phyloP scores from a whole-genome alignment of 2,329 filamentous ascomycete genomes.

The Xylaria sp. region DNA sequence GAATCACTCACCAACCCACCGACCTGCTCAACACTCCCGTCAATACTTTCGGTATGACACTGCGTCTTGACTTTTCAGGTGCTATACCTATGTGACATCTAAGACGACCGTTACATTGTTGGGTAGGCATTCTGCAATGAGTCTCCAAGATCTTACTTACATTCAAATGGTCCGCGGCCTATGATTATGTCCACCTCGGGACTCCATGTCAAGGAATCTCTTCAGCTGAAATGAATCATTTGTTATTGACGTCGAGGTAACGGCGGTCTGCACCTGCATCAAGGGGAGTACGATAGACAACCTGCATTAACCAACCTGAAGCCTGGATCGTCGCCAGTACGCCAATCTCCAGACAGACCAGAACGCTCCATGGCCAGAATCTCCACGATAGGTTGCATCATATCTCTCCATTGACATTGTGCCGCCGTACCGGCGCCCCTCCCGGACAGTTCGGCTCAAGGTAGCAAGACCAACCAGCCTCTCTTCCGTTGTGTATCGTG shows the following conservation, averaged over 20 bases:
- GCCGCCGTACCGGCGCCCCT: slow-evolving; percentile 2
- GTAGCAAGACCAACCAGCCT: not conserved
- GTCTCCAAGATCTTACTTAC: not conserved
- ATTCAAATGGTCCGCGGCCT: not conserved
- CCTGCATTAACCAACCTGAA: slow-evolving; percentile 1
- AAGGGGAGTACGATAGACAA: not conserved
- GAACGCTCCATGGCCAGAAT: slow-evolving; percentile 2
- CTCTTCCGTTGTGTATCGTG: not conserved
- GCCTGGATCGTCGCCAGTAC: not conserved
- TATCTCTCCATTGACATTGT: slow-evolving; percentile 10
- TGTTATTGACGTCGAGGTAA: slow-evolving; percentile 7
- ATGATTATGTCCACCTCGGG: not conserved
- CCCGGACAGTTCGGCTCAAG: slow-evolving; percentile 9
- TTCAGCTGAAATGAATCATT: not conserved
- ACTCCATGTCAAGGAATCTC: not conserved
- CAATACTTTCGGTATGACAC: too few relatives aligned
- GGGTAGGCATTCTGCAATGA: not conserved
- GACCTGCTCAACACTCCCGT: not conserved
- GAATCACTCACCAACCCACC: not conserved
- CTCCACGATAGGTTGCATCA: slow-evolving; percentile 15
- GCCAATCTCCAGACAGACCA: slow-evolving; percentile 1
- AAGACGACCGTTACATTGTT: not conserved
- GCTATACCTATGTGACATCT: too few relatives aligned
- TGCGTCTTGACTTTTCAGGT: too few relatives aligned
- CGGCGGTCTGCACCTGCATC: slow-evolving; percentile 15